Evolutionary conservation across 2,329 filamentous ascomycete genomes (phyloP).

Genomic region (Fusarium sp.): DNA sequence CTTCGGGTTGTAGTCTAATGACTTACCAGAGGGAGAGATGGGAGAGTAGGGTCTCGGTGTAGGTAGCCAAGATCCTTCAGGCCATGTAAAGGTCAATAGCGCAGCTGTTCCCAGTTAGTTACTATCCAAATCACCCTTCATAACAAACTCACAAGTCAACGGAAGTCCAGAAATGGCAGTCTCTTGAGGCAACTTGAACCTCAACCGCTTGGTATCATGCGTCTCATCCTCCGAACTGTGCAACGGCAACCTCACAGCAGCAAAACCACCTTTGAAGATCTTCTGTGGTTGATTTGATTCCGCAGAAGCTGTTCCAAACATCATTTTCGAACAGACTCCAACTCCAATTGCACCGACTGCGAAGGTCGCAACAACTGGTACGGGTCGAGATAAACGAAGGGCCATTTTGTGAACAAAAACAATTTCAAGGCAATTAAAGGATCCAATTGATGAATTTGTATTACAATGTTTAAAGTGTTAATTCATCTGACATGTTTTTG

Average conservation of each 20-base stretch:
- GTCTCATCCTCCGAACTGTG: slow-evolving; percentile 64
- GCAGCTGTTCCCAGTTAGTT: slow-evolving; percentile 53
- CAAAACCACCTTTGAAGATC: slow-evolving; percentile 51
- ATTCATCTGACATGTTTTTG: neutral
- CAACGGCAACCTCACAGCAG: slow-evolving; percentile 60
- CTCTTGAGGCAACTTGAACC: slow-evolving; percentile 64
- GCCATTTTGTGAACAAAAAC: slow-evolving; percentile 20
- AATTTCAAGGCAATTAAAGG: fast-evolving
- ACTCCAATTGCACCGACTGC: slow-evolving; percentile 30
- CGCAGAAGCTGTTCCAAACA: slow-evolving; percentile 37
- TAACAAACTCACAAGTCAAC: slow-evolving; percentile 56
- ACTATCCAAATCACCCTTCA: fast-evolving
- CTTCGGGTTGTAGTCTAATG: fast-evolving
- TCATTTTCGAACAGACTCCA: slow-evolving; percentile 34
- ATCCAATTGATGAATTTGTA: neutral
- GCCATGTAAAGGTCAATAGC: slow-evolving; percentile 70
- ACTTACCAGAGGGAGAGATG: slow-evolving; percentile 47
- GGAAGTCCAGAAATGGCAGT: slow-evolving; percentile 60
- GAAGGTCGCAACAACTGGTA: slow-evolving; percentile 38
- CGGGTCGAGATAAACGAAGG: slow-evolving; percentile 27
- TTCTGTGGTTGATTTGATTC: slow-evolving; percentile 28
- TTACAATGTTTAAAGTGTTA: neutral
- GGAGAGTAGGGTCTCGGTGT: slow-evolving; percentile 75
- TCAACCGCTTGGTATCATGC: slow-evolving; percentile 68
- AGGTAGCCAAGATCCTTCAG: slow-evolving; percentile 67